phyloP scores from a whole-genome alignment of 371 early-diverging fungal genomes.

The Rhizopus delemar region DNA sequence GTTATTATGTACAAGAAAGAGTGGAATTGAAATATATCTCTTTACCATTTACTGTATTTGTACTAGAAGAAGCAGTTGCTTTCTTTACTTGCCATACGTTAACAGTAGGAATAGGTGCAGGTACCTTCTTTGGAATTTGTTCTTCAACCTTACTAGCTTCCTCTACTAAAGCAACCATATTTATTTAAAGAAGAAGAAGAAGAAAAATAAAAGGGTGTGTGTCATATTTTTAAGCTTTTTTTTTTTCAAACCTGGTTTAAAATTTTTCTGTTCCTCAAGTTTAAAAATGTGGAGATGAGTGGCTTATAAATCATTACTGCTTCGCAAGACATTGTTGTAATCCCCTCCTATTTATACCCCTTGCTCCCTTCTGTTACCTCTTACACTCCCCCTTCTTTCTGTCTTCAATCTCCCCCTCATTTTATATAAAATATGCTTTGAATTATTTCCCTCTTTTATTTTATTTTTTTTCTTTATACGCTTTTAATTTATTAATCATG shows the following conservation, averaged over 20 bases:
- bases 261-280: constrained; percentile 1
- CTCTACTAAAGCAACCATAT: constrained; percentile 1
- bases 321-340: neutral
- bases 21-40: neutral
- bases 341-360: neutral
- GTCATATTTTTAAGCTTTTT: constrained; percentile 6
- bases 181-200: neutral
- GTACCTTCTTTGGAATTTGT: constrained; percentile 23
- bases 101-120: constrained; percentile 46
- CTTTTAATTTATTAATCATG: constrained; percentile 20
- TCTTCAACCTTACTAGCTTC: constrained; percentile 14
- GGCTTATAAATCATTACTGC: neutral
- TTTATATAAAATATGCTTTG: constrained; percentile 1
- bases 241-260: constrained; percentile 5
- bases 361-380: neutral
- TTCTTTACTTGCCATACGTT: constrained; percentile 55
- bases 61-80: constrained; percentile 2
- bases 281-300: neutral
- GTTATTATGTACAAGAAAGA: neutral
- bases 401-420: neutral
- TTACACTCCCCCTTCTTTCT: neutral
- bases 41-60: constrained; percentile 10
- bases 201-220: neutral
- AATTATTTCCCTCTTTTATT: neutral
- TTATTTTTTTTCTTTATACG: constrained; percentile 8